These are phyloP conservation scores for Annulohypoxylon moriforme DNA, from an alignment of 495 filamentous ascomycete species.

Conservation along the genomic window DNA sequence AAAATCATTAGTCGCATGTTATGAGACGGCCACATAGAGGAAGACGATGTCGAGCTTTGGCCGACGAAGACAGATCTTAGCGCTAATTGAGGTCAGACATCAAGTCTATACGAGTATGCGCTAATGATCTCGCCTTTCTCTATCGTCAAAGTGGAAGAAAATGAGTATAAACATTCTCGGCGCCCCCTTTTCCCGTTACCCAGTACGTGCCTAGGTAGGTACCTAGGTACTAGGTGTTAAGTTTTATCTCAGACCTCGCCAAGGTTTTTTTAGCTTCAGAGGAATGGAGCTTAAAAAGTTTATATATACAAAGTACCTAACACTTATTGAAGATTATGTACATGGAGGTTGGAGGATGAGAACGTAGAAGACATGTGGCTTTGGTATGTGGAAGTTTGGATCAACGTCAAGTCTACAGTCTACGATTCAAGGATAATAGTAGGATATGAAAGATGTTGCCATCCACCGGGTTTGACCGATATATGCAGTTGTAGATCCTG, in stretches of 20 bases:
- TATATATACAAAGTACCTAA: background rate
- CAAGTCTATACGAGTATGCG: slow-evolving; percentile 1
- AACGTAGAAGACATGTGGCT: background rate
- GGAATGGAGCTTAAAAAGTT: background rate
- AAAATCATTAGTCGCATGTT: slow-evolving; percentile 19
- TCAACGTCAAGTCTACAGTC: slow-evolving; percentile 5
- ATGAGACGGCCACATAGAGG: background rate
- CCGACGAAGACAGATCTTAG: background rate
- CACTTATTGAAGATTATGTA: background rate
- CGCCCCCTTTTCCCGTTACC: background rate
- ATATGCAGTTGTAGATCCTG: too few relatives aligned
- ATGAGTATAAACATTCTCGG: slow-evolving; percentile 1
- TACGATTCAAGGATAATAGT: background rate
- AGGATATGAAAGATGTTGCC: background rate
- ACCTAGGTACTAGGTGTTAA: too few relatives aligned
- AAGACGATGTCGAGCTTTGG: background rate
- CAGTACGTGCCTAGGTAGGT: too few relatives aligned
- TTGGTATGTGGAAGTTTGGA: background rate
- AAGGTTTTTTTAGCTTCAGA: background rate
- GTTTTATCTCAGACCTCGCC: background rate
- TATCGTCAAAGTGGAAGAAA: background rate
- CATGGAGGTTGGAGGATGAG: background rate
- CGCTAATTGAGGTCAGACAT: slow-evolving; percentile 6
- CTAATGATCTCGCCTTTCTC: background rate
- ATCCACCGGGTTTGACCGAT: background rate